Conservation (phyloP, 2,329 filamentous ascomycete species). For the Verticillium zaregamsianum region DNA sequence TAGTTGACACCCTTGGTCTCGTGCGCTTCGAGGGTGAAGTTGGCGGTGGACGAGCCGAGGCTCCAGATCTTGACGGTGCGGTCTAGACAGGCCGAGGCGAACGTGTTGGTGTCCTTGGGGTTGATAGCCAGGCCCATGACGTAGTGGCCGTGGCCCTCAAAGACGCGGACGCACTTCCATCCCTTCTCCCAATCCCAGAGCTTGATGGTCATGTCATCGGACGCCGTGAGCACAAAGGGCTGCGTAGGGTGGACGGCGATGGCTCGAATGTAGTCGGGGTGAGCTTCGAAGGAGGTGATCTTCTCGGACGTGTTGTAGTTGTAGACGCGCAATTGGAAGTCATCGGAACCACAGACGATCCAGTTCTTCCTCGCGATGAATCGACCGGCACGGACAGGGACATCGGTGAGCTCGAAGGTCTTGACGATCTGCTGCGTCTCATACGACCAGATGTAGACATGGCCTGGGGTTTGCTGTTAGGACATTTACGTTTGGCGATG, state of each 20-base stretch:
- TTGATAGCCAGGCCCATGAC: conserved; percentile 97
- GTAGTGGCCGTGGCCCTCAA: conserved; percentile 94
- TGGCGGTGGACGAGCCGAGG: conserved; percentile 85
- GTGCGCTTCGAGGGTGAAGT: conserved; percentile 95
- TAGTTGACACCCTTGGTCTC: conserved; percentile 98
- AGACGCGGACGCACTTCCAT: conserved; percentile 97
- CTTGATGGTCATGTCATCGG: conserved; percentile 98
- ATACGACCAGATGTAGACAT: conserved; percentile 99
- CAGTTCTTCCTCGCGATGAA: conserved; percentile 99
- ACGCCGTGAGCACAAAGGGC: conserved; percentile 92
- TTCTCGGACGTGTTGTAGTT: conserved; percentile 99
- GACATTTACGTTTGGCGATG: not conserved
- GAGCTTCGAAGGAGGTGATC: conserved; percentile 93
- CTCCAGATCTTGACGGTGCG: conserved; percentile 98
- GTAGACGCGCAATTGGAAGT: conserved; percentile 76
- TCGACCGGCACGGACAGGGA: conserved; percentile 91
- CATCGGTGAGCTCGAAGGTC: conserved; percentile 98
- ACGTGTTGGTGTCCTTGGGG: conserved; percentile 90
- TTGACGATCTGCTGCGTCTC: conserved; percentile 96
- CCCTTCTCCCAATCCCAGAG: conserved; percentile 98
- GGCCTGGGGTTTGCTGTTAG: conserved; percentile 49
- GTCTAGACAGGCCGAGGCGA: conserved; percentile 92
- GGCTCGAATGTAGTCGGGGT: conserved; percentile 96
- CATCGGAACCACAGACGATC: conserved; percentile 93
- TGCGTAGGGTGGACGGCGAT: conserved; percentile 94